Evolutionary conservation across 768 basidiomycete genomes (phyloP).

Genomic region (Nidularia sp.): DNA sequence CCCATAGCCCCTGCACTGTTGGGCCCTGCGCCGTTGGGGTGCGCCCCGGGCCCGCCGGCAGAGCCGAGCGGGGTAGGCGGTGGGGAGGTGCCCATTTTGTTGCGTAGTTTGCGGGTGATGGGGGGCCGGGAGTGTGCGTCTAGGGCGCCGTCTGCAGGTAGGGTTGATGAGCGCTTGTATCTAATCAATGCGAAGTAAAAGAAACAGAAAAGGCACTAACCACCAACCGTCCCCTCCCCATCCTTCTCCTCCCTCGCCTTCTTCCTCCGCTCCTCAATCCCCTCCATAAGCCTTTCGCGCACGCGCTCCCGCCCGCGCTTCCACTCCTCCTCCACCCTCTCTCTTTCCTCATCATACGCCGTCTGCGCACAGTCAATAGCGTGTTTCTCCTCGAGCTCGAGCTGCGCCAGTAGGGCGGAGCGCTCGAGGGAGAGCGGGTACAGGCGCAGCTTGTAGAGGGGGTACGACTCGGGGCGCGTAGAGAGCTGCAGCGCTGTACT

Average conservation of each 20-base stretch:
- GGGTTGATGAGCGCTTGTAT: conserved; percentile 3
- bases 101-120: conserved; percentile 80
- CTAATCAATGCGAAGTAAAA: neutral
- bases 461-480: conserved; percentile 61
- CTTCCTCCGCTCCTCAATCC: conserved; percentile 77
- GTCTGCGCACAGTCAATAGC: conserved; percentile 62
- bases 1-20: conserved; percentile 7
- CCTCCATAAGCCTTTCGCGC: conserved; percentile 73
- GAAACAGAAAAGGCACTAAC: conserved; percentile 28
- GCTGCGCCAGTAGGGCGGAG: conserved; percentile 65
- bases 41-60: conserved; percentile 15
- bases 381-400: conserved; percentile 64
- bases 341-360: conserved; percentile 75
- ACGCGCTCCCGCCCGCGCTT: conserved; percentile 70
- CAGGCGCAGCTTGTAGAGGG: conserved; percentile 66
- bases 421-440: conserved; percentile 75
- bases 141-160: conserved; percentile 57
- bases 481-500: conserved; percentile 57
- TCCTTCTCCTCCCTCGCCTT: conserved; percentile 86
- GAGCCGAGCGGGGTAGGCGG: conserved; percentile 66
- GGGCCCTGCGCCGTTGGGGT: conserved; percentile 29
- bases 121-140: conserved; percentile 77
- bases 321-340: conserved; percentile 82
- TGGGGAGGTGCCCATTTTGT: conserved; percentile 75
- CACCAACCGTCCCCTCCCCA: conserved; percentile 76